Evolutionary conservation across 2,329 filamentous ascomycete species (phyloP), one percentile per base, ranked within the genome.

Genomic region (Paraconiothyrium brasiliense): DNA sequence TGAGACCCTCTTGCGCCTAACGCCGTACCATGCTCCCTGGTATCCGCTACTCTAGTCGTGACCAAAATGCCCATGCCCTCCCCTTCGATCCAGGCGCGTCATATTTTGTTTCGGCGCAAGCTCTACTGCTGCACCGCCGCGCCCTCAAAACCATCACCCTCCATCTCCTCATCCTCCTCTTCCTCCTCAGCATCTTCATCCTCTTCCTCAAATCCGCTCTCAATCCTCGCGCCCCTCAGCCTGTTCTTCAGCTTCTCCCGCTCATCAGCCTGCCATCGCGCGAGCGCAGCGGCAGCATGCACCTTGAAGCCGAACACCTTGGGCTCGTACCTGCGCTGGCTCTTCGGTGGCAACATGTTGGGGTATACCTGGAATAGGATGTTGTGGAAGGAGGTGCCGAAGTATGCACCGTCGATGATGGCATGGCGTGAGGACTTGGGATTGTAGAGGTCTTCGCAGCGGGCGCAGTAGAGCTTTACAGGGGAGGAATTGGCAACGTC

Each of bases 291-390:
- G 16, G 91, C 87, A 4, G 93, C 92, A 81, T 99, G 95, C 6
- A 99, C 93, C 75, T 92, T 93, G 85, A 99, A 99, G 37, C 95
- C 95, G 78, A 95, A 99, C 63, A 97, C 91, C 61, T 92, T 89
- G 27, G 95, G 95, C 59, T 94, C 87, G 80, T 98, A 97, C 68
- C 95, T 88, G 67, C 93, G 89, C 65, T 89, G 85, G 70, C 89
- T 93, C 85, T 98, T 99, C 68, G 89, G 84, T 3, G 95, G 95
- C 55, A 96, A 89, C 70, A 99, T 86, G 27, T 92, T 89, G 6
- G 95, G 94, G 78, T 98, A 98, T 58, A 99, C 95, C 80, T 99
- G 95, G 84, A 99, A 98, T 65, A 99, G 89, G 80, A 99, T 97
- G 82, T 97, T 97, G 85, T 97, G 94, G 85, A 99, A 99, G 2